Conservation (phyloP, 192 early-diverging fungal species). For the Dispira parvispora region DNA sequence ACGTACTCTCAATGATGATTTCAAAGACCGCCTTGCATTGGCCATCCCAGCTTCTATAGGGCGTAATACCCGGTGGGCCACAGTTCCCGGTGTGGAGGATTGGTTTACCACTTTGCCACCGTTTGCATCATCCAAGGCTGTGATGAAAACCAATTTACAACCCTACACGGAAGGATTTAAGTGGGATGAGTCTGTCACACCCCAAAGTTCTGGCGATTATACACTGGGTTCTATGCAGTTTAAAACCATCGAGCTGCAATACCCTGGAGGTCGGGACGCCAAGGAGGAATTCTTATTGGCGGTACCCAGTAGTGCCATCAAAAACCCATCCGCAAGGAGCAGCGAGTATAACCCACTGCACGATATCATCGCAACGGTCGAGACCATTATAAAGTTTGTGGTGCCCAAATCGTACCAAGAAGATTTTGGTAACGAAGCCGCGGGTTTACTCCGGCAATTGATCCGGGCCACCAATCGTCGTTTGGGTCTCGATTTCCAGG, state of each 20-base stretch:
- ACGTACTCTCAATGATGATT: not conserved
- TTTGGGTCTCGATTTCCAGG: slow-evolving; percentile 43
- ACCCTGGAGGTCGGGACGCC: not conserved
- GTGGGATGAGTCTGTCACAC: not conserved
- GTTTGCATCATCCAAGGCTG: not conserved
- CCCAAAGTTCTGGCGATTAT: not conserved
- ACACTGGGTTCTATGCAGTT: too few relatives aligned
- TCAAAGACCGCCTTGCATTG: not conserved
- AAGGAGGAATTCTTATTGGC: not conserved
- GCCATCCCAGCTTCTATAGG: not conserved
- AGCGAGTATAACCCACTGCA: slow-evolving; percentile 71
- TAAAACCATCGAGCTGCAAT: not conserved
- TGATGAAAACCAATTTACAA: not conserved
- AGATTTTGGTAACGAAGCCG: slow-evolving; percentile 39
- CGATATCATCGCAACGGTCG: slow-evolving; percentile 59
- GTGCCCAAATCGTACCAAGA: slow-evolving; percentile 23
- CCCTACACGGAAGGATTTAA: not conserved
- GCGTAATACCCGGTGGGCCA: not conserved
- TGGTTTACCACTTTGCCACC: too few relatives aligned
- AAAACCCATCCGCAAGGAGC: not conserved
- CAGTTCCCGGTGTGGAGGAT: not conserved
- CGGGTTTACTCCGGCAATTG: slow-evolving; percentile 57
- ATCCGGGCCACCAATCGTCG: slow-evolving; percentile 61
- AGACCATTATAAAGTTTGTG: slow-evolving; percentile 44
- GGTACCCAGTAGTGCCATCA: slow-evolving; percentile 17